Percentiles rank a stretch among this genome's conserved stretches.
Conservation (phyloP, 495 filamentous ascomycete species). For the Clavariopsis aquatica region DNA sequence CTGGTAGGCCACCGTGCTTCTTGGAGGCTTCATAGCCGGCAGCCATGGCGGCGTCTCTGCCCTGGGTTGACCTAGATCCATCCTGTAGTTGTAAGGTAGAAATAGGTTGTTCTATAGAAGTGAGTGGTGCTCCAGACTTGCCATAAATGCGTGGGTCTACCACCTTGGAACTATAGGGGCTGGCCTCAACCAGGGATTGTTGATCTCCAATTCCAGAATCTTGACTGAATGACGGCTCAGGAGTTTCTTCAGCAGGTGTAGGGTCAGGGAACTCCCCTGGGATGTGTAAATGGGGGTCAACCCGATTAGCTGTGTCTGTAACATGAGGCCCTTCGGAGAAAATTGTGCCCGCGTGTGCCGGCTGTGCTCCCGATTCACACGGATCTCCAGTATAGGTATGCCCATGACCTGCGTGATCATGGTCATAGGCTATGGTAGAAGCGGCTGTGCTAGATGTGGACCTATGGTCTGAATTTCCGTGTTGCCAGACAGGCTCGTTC, state of each 20-base stretch:
- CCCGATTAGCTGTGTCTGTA: conserved; percentile 34
- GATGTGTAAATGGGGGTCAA: conserved; percentile 35
- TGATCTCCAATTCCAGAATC: not conserved
- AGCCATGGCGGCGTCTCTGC: conserved; percentile 24
- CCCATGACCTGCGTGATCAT: conserved; percentile 27
- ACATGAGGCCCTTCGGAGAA: conserved; percentile 24
- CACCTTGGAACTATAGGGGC: conserved; percentile 21
- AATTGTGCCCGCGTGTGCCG: not conserved
- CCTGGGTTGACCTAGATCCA: conserved; percentile 35
- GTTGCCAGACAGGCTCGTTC: not conserved
- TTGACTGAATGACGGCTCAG: not conserved
- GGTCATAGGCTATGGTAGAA: conserved; percentile 5
- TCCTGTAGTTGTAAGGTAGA: not conserved
- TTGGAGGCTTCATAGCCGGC: conserved; percentile 10
- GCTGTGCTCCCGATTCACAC: conserved; percentile 6
- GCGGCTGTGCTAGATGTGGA: not conserved
- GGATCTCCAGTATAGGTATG: conserved; percentile 27
- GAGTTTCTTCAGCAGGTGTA: conserved; percentile 14
- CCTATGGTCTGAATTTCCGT: not conserved
- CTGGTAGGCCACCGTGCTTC: not conserved
- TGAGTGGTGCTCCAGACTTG: not conserved
- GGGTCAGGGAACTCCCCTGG: conserved; percentile 33
- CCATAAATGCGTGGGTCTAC: conserved; percentile 25
- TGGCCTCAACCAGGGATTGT: not conserved
- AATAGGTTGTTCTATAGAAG: not conserved